A percentile compares a stretch with the other conserved stretches of the same genome.
These are phyloP conservation scores for Aureoboletus auriporus DNA, from an alignment of 768 basidiomycete genomes.

Conservation along the genomic window DNA sequence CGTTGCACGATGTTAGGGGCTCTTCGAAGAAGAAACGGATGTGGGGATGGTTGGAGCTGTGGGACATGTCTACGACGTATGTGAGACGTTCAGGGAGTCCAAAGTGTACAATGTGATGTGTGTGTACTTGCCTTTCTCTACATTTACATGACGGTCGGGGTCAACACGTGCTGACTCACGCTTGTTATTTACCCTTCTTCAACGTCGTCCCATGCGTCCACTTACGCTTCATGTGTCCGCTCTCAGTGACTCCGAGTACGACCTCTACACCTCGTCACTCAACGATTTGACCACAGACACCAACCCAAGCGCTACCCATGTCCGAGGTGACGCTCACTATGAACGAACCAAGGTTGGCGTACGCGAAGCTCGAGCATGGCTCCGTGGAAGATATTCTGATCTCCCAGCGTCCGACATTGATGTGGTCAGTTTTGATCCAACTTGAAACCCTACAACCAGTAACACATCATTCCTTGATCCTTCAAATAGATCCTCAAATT, in stretches of 20 bases:
- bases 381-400: constrained; percentile 63
- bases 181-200: too few species aligned
- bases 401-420: constrained; percentile 54
- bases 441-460: neutral
- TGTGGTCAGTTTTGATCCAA: constrained; percentile 38
- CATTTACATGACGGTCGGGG: constrained; percentile 7
- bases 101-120: too few species aligned
- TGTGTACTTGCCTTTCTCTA: neutral
- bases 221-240: constrained; percentile 72
- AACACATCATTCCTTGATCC: constrained; percentile 2
- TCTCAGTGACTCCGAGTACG: constrained; percentile 69
- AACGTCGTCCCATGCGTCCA: constrained; percentile 44
- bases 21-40: neutral
- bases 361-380: constrained; percentile 72
- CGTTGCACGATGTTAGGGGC: neutral
- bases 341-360: constrained; percentile 51
- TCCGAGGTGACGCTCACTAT: constrained; percentile 46
- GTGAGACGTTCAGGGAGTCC: neutral
- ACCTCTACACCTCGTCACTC: constrained; percentile 59
- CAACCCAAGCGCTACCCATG: neutral
- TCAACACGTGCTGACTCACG: constrained; percentile 7
- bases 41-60: neutral
- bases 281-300: constrained; percentile 44
- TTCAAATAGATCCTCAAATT: constrained; percentile 55
- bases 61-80: constrained; percentile 7